Conservation (phyloP, 1,284 basidiomycete species). For the Caloboletus inedulis region DNA sequence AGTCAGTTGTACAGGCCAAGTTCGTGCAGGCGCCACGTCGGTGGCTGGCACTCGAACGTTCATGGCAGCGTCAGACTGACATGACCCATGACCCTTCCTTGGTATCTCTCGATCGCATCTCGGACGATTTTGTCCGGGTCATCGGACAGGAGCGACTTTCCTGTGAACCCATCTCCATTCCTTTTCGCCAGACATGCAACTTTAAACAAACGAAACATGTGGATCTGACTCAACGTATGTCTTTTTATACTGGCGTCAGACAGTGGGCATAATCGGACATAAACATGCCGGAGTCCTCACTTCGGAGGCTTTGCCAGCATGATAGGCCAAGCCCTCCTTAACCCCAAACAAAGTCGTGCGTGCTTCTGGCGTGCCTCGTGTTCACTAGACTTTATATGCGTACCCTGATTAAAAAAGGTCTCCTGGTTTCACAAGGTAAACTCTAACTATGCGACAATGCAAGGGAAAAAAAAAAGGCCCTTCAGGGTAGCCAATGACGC, state of each 20-base stretch:
- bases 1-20: background rate
- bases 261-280: conserved; percentile 4
- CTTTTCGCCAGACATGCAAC: background rate
- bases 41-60: background rate
- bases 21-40: background rate
- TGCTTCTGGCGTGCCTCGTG: conserved; percentile 33
- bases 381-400: conserved; percentile 8
- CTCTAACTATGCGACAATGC: conserved; percentile 19
- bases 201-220: background rate
- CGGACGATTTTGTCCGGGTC: conserved; percentile 7
- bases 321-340: conserved; percentile 19
- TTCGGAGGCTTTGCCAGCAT: conserved; percentile 6
- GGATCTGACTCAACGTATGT: background rate
- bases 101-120: conserved; percentile 1
- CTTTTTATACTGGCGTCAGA: background rate
- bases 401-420: conserved; percentile 6
- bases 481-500: conserved; percentile 19
- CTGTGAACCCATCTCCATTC: background rate
- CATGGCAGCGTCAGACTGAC: background rate
- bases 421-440: conserved; percentile 14
- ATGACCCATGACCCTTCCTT: background rate
- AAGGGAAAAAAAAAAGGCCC: conserved; percentile 3
- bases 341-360: conserved; percentile 23
- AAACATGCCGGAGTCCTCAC: background rate
- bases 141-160: background rate